A percentile compares a stretch with the other conserved stretches of the same genome.
Conservation (phyloP, 768 basidiomycete genomes). For the Trametopsis cervina region DNA sequence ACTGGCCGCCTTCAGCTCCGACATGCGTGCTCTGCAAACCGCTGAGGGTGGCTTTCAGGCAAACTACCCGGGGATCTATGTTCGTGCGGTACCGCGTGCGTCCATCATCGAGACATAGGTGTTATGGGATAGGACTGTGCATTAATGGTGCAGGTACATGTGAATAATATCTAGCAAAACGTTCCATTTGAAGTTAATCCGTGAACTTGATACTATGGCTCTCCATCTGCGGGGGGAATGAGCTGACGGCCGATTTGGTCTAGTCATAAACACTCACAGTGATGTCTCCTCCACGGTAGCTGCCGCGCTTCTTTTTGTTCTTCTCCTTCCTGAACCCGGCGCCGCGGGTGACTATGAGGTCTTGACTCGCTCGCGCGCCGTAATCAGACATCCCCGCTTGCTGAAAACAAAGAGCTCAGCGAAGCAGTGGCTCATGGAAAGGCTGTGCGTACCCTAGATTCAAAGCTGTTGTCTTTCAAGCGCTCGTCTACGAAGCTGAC, state of each 20-base stretch:
- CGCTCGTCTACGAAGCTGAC: constrained; percentile 40
- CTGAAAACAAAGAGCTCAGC: constrained; percentile 1
- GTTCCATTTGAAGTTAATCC: constrained; percentile 24
- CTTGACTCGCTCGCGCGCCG: constrained; percentile 75
- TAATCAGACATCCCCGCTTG: constrained; percentile 57
- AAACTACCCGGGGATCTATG: too few species aligned
- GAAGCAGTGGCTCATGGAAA: constrained; percentile 6
- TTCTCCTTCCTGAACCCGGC: constrained; percentile 98
- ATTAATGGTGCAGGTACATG: too few species aligned
- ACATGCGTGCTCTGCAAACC: too few species aligned
- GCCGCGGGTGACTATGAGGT: constrained; percentile 89
- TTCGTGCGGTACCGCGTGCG: too few species aligned
- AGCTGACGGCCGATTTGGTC: constrained; percentile 1
- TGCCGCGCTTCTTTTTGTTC: constrained; percentile 98
- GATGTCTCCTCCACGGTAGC: constrained; percentile 92
- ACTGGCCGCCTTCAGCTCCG: too few species aligned
- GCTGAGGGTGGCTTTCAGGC: too few species aligned
- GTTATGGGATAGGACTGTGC: too few species aligned
- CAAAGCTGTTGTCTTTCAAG: constrained; percentile 71
- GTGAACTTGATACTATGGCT: constrained; percentile 87
- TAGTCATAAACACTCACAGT: constrained; percentile 47
- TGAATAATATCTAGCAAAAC: background rate
- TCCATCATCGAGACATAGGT: too few species aligned
- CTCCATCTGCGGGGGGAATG: constrained; percentile 44
- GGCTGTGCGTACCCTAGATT: constrained; percentile 45